Evolutionary conservation across 441 rosid species (phyloP).

Genomic region (Adansonia grandidieri): DNA sequence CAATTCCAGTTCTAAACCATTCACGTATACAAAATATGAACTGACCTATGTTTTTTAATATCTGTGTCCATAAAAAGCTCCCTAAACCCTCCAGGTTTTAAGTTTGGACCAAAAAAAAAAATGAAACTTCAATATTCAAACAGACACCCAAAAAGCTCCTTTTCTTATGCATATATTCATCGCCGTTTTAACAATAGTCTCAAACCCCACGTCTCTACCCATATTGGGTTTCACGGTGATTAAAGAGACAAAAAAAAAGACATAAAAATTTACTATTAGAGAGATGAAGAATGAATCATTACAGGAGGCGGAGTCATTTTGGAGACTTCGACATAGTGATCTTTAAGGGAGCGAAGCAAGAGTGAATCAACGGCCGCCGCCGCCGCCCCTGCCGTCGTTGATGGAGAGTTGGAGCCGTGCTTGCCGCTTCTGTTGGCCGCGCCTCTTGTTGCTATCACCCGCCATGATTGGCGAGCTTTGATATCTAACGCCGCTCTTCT

Average conservation of each 20-base stretch:
- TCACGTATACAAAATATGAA: background rate
- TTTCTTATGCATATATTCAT: background rate
- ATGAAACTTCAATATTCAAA: background rate
- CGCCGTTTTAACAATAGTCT: background rate
- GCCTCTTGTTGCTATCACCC: conserved; percentile 36
- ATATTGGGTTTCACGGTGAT: conserved; percentile 9
- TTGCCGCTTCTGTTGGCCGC: conserved; percentile 30
- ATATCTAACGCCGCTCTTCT: conserved; percentile 41
- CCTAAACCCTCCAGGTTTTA: background rate
- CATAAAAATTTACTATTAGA: background rate
- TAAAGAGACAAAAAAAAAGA: background rate
- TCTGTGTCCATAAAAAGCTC: background rate
- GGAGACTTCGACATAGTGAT: conserved; percentile 80
- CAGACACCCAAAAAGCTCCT: background rate
- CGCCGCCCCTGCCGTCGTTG: conserved; percentile 17
- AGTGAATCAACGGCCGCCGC: conserved; percentile 70
- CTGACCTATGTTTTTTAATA: background rate
- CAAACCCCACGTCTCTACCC: background rate
- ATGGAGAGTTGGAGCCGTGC: background rate
- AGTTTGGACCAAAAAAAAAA: background rate
- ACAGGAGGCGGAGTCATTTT: conserved; percentile 97
- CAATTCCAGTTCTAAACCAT: background rate
- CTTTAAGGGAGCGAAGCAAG: conserved; percentile 87
- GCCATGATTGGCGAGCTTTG: conserved; percentile 47
- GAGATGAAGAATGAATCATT: conserved; percentile 28